Base-by-base conservation (phyloP, 2,329 filamentous ascomycete species). In the Fusarium newnesense region DNA sequence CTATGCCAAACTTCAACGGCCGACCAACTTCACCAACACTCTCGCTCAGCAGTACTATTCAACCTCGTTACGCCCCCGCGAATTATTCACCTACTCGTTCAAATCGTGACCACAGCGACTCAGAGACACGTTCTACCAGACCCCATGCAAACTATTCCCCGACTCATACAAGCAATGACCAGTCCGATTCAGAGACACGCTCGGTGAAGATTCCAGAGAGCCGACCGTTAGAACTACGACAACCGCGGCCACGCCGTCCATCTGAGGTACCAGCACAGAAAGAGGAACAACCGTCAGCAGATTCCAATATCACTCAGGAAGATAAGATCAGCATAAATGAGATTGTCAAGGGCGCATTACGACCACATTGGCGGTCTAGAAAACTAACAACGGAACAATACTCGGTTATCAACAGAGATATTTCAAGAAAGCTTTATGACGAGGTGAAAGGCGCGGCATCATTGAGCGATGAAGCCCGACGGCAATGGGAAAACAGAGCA, bases 381-480 rank as follows among this genome's bases (percentile, higher is more conserved):
- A 89, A 92, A 71, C 88, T 98, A 70, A 94, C 92, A 24, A 94
- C 95, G 75, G 94, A 97, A 67, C 93, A 98, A 81, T 99, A 97
- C 81, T 96, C 94, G 6, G 90, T 91, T 64, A 97, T 98, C 83
- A 98, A 98, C 80, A 92, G 95, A 70, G 92, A 93, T 68, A 91
- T 98, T 39, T 98, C 94, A 46, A 92, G 94, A 65, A 93, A 92
- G 83, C 86, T 99, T 66, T 99, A 99, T 82, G 94, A 91, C 73
- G 88, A 90, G 69, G 86, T 89, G 50, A 85, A 85, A 53, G 84
- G 87, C 69, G 86, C 86, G 19, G 83, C 86, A 26, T 82, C 85
- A 30, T 86, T 96, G 36, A 89, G 93, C 77, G 87, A 92, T 28
- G 88, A 90, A 34, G 89, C 90, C 63, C 89, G 91, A 64, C 89